Evolutionary conservation across 2,329 filamentous ascomycete genomes (phyloP), one percentile per base, ranked within the genome.

Genomic region (Aureobasidium pullulans): DNA sequence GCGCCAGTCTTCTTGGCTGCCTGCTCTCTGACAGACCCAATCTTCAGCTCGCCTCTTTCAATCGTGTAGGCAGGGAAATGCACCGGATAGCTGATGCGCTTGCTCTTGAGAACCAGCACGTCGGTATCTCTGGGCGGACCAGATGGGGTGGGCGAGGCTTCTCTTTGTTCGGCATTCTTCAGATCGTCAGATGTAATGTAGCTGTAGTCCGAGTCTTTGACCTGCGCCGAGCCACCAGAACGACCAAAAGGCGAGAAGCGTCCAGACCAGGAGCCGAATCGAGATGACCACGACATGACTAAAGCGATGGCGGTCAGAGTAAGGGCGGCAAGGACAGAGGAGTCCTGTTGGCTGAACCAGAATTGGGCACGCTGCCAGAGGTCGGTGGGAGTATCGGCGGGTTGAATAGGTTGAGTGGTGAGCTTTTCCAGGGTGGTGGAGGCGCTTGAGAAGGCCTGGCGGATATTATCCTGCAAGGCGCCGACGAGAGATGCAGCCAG

Each of bases 171-270:
- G 68, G 69, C 68, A 71, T 71, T 64, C 70, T 65, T 62, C 69
- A 91, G 72, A 67, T 92, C 88, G 67, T 89, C 84, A 31, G 85
- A 85, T n/a, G 88, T 90, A 69, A 92, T 91, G 76, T 93, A 92
- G 70, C 84, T 87, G 72, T 85, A 93, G 75, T 92, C 88, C 36
- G 86, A 83, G 65, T 90, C 87, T 66, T 84, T 88, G 61, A 92
- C 85, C 64, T 84, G 80, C 34, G 84, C 70, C 15, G 69, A 66
- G 56, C 66, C 68, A 66, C 68, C 23, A 66, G 71, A 62, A 48
- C 77, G 76, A 13, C 76, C 75, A 65, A 80, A 79, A 15, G 77
- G 77, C 28, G 75, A 78, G 68, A 79, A 78, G 62, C 76, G 75
- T 37, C 77, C 76, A 44, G 73, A 70, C 66, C 75, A 73, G 65